These are phyloP conservation scores for Lipomyces yamadae DNA, from an alignment of 805 yeast species.

Conservation along the genomic window DNA sequence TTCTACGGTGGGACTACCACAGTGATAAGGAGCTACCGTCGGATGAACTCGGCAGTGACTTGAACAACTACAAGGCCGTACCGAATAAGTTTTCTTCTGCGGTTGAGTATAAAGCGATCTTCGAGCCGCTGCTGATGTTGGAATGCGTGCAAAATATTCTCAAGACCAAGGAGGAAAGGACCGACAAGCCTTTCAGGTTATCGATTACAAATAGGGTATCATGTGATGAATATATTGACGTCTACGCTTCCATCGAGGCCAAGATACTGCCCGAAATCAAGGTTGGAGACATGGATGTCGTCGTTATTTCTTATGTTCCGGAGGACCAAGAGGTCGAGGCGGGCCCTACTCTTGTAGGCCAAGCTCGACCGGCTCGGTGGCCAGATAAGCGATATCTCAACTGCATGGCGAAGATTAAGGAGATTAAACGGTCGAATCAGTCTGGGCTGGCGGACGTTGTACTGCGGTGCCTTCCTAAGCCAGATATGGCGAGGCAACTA, in stretches of 20 bases:
- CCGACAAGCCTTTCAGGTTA: slow-evolving; percentile 65
- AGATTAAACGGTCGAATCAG: slow-evolving; percentile 62
- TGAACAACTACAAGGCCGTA: slow-evolving; percentile 52
- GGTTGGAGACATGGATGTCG: slow-evolving; percentile 75
- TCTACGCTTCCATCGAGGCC: slow-evolving; percentile 72
- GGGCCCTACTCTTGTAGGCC: slow-evolving; percentile 6
- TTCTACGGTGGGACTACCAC: slow-evolving; percentile 79
- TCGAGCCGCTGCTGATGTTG: slow-evolving; percentile 79
- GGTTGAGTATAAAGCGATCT: slow-evolving; percentile 67
- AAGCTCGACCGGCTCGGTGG: slow-evolving; percentile 14
- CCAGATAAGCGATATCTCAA: slow-evolving; percentile 46
- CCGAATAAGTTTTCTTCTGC: slow-evolving; percentile 61
- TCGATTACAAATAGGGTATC: slow-evolving; percentile 79
- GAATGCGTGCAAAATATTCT: slow-evolving; percentile 95
- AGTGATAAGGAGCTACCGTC: slow-evolving; percentile 62
- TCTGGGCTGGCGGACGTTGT: slow-evolving; percentile 77
- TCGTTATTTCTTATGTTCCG: slow-evolving; percentile 64
- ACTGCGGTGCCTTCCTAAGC: slow-evolving; percentile 60
- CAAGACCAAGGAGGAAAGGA: slow-evolving; percentile 66
- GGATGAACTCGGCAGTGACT: slow-evolving; percentile 48
- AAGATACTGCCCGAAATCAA: slow-evolving; percentile 56
- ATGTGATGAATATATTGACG: slow-evolving; percentile 85
- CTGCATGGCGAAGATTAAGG: slow-evolving; percentile 81
- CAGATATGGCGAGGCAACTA: slow-evolving; percentile 57
- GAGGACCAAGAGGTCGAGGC: slow-evolving; percentile 40